Conservation (phyloP, 805 yeast species). For the Ogataea henricii region DNA sequence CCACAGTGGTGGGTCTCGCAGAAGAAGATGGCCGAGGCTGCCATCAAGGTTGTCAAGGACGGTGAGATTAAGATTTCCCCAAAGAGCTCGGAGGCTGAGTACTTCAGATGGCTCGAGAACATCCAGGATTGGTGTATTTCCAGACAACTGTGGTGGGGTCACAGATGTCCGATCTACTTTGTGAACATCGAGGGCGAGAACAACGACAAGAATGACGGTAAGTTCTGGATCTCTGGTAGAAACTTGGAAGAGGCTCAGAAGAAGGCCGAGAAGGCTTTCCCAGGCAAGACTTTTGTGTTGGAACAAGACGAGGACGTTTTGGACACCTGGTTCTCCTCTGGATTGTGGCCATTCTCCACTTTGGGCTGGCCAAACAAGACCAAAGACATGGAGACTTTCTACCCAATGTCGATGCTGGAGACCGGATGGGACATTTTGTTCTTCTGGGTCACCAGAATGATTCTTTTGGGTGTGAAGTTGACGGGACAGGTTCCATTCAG, state of each 20-base stretch:
- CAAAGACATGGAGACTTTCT: constrained; percentile 71
- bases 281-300: constrained; percentile 67
- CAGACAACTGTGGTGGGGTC: constrained; percentile 92
- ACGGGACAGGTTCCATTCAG: constrained; percentile 91
- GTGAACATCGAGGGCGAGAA: constrained; percentile 77
- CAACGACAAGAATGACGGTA: constrained; percentile 60
- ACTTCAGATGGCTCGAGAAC: constrained; percentile 91
- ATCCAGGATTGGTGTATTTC: constrained; percentile 99
- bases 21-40: constrained; percentile 82
- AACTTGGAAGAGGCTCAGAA: constrained; percentile 76
- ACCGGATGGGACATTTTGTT: constrained; percentile 99
- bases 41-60: constrained; percentile 78
- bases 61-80: constrained; percentile 86
- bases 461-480: constrained; percentile 83
- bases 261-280: constrained; percentile 76
- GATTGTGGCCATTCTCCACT: constrained; percentile 96
- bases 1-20: constrained; percentile 99
- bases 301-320: constrained; percentile 97
- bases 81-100: constrained; percentile 87
- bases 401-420: constrained; percentile 92
- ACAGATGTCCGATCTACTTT: constrained; percentile 95
- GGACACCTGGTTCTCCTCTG: constrained; percentile 99
- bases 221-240: constrained; percentile 92
- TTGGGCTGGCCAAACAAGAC: constrained; percentile 91
- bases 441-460: constrained; percentile 99